phyloP scores from a whole-genome alignment of 1,139 yeast genomes.

The Lodderomyces elongisporus region DNA sequence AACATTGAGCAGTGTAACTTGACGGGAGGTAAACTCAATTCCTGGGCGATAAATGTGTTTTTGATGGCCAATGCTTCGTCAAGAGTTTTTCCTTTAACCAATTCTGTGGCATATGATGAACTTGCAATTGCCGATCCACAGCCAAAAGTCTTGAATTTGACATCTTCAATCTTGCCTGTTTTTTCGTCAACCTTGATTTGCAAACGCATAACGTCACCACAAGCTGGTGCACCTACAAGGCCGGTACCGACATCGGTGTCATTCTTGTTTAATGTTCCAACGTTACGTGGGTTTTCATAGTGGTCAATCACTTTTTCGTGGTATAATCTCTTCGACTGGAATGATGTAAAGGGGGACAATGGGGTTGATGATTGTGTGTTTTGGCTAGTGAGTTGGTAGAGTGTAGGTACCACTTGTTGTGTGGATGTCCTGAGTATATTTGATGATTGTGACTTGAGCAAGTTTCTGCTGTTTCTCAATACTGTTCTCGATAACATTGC shows the following conservation, averaged over 20 bases:
- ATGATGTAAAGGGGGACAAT: too few species aligned
- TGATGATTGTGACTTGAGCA: constrained; percentile 3
- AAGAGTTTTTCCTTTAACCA: constrained; percentile 89
- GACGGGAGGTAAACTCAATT: constrained; percentile 91
- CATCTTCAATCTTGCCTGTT: constrained; percentile 88
- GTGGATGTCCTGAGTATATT: constrained; percentile 3
- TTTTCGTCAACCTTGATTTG: constrained; percentile 90
- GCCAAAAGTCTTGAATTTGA: constrained; percentile 96
- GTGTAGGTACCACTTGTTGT: too few species aligned
- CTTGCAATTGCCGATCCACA: constrained; percentile 98
- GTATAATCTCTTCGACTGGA: constrained; percentile 32
- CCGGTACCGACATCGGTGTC: constrained; percentile 90
- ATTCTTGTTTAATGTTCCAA: constrained; percentile 83
- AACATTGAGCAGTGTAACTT: constrained; percentile 97
- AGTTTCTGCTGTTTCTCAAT: constrained; percentile 13
- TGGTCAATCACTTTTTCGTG: constrained; percentile 86
- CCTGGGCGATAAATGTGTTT: constrained; percentile 89
- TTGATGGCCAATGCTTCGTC: constrained; percentile 91
- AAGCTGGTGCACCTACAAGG: constrained; percentile 96
- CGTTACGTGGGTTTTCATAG: constrained; percentile 94
- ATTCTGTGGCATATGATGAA: constrained; percentile 88
- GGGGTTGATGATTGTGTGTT: constrained; percentile 1
- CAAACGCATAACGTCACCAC: constrained; percentile 98
- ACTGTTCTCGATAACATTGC: constrained; percentile 24
- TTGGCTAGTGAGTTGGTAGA: constrained; percentile 1